Conservation (phyloP, 768 basidiomycete genomes). For the Podaxis rugospora region DNA sequence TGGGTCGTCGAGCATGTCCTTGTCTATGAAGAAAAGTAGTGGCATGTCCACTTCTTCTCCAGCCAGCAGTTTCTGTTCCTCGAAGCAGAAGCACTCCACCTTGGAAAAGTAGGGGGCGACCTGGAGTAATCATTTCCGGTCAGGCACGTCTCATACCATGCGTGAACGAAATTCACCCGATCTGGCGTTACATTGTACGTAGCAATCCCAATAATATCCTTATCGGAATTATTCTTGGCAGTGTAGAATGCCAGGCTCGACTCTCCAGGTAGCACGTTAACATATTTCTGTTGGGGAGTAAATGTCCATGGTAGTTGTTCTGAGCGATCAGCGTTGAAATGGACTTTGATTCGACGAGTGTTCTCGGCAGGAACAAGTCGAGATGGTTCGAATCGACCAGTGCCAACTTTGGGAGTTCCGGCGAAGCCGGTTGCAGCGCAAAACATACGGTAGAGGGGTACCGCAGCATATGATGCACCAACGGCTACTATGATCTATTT, state of each 20-base stretch:
- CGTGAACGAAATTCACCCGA: conserved; percentile 53
- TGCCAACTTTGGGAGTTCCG: conserved; percentile 87
- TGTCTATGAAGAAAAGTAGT: conserved; percentile 97
- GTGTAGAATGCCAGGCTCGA: conserved; percentile 95
- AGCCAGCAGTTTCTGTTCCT: conserved; percentile 92
- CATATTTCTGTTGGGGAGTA: conserved; percentile 83
- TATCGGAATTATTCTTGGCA: conserved; percentile 77
- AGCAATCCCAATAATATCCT: conserved; percentile 96
- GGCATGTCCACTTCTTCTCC: conserved; percentile 99
- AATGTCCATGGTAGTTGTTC: conserved; percentile 93
- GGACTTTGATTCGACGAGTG: conserved; percentile 80
- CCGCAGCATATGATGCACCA: conserved; percentile 94
- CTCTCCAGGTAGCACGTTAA: conserved; percentile 91
- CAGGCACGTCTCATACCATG: background rate
- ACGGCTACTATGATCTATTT: conserved; percentile 69
- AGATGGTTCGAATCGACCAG: conserved; percentile 80
- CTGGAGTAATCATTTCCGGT: conserved; percentile 33
- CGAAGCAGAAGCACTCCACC: conserved; percentile 99
- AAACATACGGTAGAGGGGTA: conserved; percentile 96
- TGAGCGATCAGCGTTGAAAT: conserved; percentile 91
- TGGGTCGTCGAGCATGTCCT: conserved; percentile 93
- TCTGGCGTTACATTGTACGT: conserved; percentile 99
- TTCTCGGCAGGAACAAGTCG: conserved; percentile 73
- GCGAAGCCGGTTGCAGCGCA: conserved; percentile 97
- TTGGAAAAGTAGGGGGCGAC: conserved; percentile 98